Evolutionary conservation across 177 flowering plant species (phyloP).

Genomic region (Vitis hybrid): DNA sequence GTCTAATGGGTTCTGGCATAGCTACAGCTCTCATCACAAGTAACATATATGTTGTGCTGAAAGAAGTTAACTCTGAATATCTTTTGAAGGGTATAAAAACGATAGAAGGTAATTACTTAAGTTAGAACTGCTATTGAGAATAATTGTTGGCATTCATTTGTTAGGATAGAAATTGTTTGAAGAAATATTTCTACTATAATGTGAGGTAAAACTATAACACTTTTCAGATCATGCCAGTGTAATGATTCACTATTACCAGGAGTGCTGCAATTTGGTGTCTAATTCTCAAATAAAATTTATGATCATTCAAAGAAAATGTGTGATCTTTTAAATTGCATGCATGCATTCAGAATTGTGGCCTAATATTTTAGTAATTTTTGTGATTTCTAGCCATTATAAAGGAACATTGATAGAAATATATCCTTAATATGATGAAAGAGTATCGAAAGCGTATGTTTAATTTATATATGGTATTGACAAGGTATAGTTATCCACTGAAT

Average conservation of each 20-base stretch:
- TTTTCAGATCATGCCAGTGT: neutral
- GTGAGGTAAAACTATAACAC: neutral
- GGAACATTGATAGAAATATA: too few species aligned
- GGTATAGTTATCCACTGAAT: too few species aligned
- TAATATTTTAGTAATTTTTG: too few species aligned
- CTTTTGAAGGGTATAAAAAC: slow-evolving; percentile 71
- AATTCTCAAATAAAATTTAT: too few species aligned
- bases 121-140: neutral
- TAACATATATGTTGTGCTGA: slow-evolving; percentile 69
- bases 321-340: too few species aligned
- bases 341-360: too few species aligned
- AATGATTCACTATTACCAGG: neutral
- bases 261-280: too few species aligned
- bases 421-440: too few species aligned
- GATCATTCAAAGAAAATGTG: too few species aligned
- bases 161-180: neutral
- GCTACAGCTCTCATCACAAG: slow-evolving; percentile 81
- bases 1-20: slow-evolving; percentile 99
- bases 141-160: neutral
- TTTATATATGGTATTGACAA: too few species aligned
- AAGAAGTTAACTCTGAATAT: slow-evolving; percentile 81
- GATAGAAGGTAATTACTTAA: slow-evolving; percentile 57
- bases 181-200: neutral
- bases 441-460: too few species aligned
- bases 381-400: too few species aligned